Percentiles rank a stretch among this genome's conserved stretches.
Conservation (phyloP, 768 basidiomycete genomes). For the Suillus variegatus region DNA sequence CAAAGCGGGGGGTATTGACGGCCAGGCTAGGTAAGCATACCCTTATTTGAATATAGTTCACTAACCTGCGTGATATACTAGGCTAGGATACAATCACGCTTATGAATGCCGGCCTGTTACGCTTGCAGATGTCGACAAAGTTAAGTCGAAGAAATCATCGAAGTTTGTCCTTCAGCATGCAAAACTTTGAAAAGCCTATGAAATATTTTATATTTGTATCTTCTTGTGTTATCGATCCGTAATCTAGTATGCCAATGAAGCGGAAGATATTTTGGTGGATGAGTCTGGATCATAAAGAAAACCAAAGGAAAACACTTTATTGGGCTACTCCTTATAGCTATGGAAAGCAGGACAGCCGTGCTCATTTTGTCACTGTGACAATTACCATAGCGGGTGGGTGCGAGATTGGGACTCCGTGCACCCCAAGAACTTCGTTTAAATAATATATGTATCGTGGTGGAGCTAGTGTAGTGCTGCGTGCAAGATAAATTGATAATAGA, state of each 20-base stretch:
- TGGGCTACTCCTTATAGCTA: too few species aligned
- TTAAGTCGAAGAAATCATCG: slow-evolving; percentile 68
- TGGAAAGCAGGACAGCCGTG: too few species aligned
- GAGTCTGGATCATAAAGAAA: too few species aligned
- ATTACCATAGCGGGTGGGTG: too few species aligned
- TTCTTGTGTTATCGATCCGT: not conserved
- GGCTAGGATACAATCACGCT: slow-evolving; percentile 82
- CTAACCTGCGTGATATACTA: slow-evolving; percentile 24
- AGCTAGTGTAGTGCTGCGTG: too few species aligned
- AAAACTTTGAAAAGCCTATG: slow-evolving; percentile 33
- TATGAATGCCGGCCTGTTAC: slow-evolving; percentile 65
- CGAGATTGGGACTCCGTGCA: too few species aligned
- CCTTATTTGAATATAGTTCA: not conserved
- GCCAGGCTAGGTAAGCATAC: slow-evolving; percentile 53
- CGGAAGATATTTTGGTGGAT: not conserved
- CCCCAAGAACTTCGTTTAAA: too few species aligned
- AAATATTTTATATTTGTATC: not conserved
- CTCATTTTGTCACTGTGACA: too few species aligned
- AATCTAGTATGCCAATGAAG: not conserved
- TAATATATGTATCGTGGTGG: too few species aligned
- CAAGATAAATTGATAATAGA: too few species aligned
- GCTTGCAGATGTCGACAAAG: slow-evolving; percentile 67
- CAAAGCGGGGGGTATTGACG: slow-evolving; percentile 64
- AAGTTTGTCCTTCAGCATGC: slow-evolving; percentile 41
- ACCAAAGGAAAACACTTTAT: too few species aligned